Evolutionary conservation across 2,329 filamentous ascomycete genomes (phyloP).

Genomic region (Pochonia chlamydosporia): DNA sequence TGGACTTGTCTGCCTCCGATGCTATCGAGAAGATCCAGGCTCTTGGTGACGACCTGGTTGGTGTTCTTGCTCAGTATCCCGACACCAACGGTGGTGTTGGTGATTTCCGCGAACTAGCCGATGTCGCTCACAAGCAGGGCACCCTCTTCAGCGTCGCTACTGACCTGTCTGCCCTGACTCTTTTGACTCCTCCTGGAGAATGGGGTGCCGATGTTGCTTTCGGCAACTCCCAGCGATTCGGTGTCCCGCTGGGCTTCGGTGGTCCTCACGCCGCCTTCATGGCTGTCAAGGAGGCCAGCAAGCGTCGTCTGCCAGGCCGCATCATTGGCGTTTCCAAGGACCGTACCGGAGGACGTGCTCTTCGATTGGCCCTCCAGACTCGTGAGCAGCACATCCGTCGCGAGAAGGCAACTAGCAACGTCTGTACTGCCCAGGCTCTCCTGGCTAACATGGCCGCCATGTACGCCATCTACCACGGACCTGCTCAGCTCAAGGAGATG

Average conservation of each 20-base stretch:
- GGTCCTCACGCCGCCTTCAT: conserved; percentile 98
- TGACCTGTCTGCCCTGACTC: conserved; percentile 79
- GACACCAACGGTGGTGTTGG: conserved; percentile 78
- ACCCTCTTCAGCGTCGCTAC: conserved; percentile 83
- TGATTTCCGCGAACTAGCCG: conserved; percentile 68
- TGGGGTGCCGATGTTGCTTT: conserved; percentile 95
- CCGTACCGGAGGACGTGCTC: conserved; percentile 71
- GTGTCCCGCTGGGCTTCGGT: conserved; percentile 86
- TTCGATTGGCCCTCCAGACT: conserved; percentile 82
- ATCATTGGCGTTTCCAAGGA: conserved; percentile 91
- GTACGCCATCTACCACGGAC: conserved; percentile 92
- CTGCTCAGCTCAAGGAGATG: conserved; percentile 74
- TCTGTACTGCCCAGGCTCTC: conserved; percentile 91
- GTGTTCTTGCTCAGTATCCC: conserved; percentile 91
- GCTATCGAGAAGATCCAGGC: conserved; percentile 60
- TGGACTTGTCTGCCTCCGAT: conserved; percentile 63
- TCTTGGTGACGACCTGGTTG: conserved; percentile 75
- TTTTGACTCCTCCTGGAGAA: conserved; percentile 84
- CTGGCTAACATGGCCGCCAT: conserved; percentile 94
- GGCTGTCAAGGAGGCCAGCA: conserved; percentile 82
- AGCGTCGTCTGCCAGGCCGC: conserved; percentile 89
- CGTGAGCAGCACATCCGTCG: conserved; percentile 93
- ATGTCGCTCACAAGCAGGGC: conserved; percentile 70
- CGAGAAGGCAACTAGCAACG: conserved; percentile 96
- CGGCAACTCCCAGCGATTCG: conserved; percentile 85